Evolutionary conservation across 2,329 filamentous ascomycete genomes (phyloP).

Genomic region (Geoglossum cookeanum): DNA sequence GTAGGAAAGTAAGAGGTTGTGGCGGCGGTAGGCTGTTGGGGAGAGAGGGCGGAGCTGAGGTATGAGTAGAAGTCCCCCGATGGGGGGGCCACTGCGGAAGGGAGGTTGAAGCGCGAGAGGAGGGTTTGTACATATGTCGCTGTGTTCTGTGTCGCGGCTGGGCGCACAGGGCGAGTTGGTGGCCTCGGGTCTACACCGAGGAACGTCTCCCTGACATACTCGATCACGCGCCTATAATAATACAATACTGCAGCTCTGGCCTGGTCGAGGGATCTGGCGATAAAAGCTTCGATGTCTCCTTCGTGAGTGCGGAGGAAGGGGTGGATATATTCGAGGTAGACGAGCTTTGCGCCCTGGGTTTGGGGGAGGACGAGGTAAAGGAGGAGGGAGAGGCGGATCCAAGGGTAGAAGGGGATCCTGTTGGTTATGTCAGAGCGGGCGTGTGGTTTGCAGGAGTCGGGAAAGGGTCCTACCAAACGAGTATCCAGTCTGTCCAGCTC

Average conservation of each 20-base stretch:
- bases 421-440: not conserved
- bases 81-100: slow-evolving; percentile 35
- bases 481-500: slow-evolving; percentile 72
- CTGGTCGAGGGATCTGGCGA: slow-evolving; percentile 60
- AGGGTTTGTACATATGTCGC: slow-evolving; percentile 55
- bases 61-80: slow-evolving; percentile 55
- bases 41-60: slow-evolving; percentile 47
- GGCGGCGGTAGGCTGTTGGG: slow-evolving; percentile 13
- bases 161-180: slow-evolving; percentile 7
- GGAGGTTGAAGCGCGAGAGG: slow-evolving; percentile 71
- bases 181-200: slow-evolving; percentile 51
- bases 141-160: slow-evolving; percentile 24
- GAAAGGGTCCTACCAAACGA: slow-evolving; percentile 44
- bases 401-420: slow-evolving; percentile 84
- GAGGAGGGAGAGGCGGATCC: slow-evolving; percentile 69
- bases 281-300: slow-evolving; percentile 72
- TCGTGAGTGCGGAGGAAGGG: slow-evolving; percentile 82
- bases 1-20: slow-evolving; percentile 32
- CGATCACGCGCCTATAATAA: slow-evolving; percentile 53
- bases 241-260: slow-evolving; percentile 57
- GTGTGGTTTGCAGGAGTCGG: not conserved
- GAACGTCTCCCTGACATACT: slow-evolving; percentile 53
- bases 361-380: slow-evolving; percentile 94
- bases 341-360: slow-evolving; percentile 72
- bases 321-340: slow-evolving; percentile 74